Evolutionary conservation across 345 rosid species (phyloP).

Genomic region (Populus euphratica): DNA sequence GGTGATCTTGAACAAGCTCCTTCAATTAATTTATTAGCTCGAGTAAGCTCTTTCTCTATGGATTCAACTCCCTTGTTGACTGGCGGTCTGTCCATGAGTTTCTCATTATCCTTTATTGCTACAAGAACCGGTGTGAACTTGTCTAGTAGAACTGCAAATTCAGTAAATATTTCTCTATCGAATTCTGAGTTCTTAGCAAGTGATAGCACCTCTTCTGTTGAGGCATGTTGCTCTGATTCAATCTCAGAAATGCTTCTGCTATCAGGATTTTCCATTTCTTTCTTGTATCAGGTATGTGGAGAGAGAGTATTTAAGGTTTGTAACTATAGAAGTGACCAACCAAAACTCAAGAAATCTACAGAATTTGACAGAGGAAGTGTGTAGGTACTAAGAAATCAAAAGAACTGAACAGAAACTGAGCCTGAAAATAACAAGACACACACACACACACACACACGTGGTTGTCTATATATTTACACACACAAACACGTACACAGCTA

Average conservation of each 20-base stretch:
- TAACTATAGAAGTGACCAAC: background rate
- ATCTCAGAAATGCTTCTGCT: conserved; percentile 36
- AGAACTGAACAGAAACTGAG: background rate
- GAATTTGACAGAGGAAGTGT: background rate
- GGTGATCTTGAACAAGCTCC: conserved; percentile 27
- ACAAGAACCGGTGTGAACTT: conserved; percentile 44
- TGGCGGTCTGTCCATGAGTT: conserved; percentile 35
- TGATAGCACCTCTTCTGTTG: conserved; percentile 34
- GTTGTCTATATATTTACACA: background rate
- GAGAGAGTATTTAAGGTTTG: background rate
- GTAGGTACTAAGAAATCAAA: background rate
- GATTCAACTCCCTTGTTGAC: conserved; percentile 46
- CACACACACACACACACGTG: background rate
- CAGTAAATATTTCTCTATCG: conserved; percentile 35
- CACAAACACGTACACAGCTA: background rate
- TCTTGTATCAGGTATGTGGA: background rate
- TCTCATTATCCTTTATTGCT: conserved; percentile 26
- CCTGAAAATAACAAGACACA: background rate
- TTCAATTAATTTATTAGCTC: conserved; percentile 38
- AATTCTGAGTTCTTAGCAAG: conserved; percentile 30
- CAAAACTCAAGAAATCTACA: background rate
- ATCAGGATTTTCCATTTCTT: conserved; percentile 27
- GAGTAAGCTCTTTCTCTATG: conserved; percentile 37
- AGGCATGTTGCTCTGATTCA: conserved; percentile 31
- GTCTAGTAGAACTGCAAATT: conserved; percentile 40